Base-by-base conservation (phyloP, 1,139 yeast genomes). In the Spencermartinsiella ligniputridi region DNA sequence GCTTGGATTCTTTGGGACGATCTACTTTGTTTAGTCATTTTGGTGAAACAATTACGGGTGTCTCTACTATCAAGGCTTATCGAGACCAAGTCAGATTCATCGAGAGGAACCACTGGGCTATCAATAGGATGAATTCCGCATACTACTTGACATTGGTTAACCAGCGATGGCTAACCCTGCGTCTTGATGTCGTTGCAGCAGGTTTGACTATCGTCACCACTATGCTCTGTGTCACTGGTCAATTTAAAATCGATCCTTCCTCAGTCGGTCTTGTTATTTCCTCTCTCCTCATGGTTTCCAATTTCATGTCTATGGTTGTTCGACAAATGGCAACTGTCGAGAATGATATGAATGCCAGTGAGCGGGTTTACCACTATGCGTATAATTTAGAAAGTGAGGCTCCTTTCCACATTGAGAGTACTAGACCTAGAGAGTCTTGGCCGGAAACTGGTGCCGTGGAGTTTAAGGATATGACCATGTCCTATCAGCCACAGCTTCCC, bases 281-380 rank as follows among this genome's bases (percentile, higher is more conserved):
- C 1, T 81, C 62, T 21, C 42, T 60, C 24, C 42, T 60, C 29
- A 56, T 51, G 45, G 52, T 59, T 18, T 52, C 54, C 33, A 52
- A 52, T 20, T 55, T 61, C 61, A 50, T 61, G 57, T 53, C 62
- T 2, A 41, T 60, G 66, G 67, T 63, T 54, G 70, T 62, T 37
- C 52, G 81, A 60, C 66, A 73, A 62, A 19, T 66, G 62, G 84
- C 95, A 0, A 81, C 80, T 57, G 77, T 83, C 24, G 95, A 87
- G 61, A 86, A 84, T 63, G 83, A 83, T 58, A 76, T 87, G 88
- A 85, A 84, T 57, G 80, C 94, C 5, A 92, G 82, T n/a, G 96
- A 88, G 66, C 75, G 96, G 60, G 65, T 88, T 42, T 74, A 78
- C 49, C 76, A 81, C 46, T 86, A 86, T 63, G 92, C 90, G 0